A percentile compares a stretch with the other conserved stretches of the same genome.
Evolutionary conservation across 73 alveolate species (phyloP).

Genomic region (Paramecium pentaurelia): DNA sequence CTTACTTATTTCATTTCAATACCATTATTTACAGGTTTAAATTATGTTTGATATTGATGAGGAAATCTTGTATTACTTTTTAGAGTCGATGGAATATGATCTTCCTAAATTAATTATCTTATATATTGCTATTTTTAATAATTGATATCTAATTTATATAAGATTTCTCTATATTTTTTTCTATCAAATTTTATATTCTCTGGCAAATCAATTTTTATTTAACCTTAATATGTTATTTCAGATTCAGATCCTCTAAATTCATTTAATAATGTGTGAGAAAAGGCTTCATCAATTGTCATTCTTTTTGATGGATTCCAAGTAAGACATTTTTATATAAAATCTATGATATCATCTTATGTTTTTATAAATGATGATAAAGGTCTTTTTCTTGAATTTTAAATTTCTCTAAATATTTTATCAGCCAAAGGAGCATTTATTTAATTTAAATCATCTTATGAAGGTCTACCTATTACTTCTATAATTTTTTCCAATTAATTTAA

Average conservation of each 20-base stretch:
- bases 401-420: neutral
- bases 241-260: slow-evolving; percentile 35
- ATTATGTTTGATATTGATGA: neutral
- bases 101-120: neutral
- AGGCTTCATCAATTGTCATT: slow-evolving; percentile 87
- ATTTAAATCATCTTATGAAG: slow-evolving; percentile 66
- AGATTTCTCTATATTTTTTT: slow-evolving; percentile 12
- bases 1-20: neutral
- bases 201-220: neutral
- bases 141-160: neutral
- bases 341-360: slow-evolving; percentile 72
- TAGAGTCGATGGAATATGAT: neutral
- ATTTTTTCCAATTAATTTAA: slow-evolving; percentile 81
- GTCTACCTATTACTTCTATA: slow-evolving; percentile 87
- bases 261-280: slow-evolving; percentile 77
- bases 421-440: slow-evolving; percentile 62
- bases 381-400: slow-evolving; percentile 50
- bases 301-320: slow-evolving; percentile 84
- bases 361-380: slow-evolving; percentile 52
- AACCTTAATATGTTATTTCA: neutral
- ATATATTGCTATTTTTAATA: neutral
- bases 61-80: neutral
- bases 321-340: slow-evolving; percentile 70
- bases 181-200: neutral
- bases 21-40: neutral